Conservation (phyloP, 1,284 basidiomycete genomes). For the Microbotryum violaceum region DNA sequence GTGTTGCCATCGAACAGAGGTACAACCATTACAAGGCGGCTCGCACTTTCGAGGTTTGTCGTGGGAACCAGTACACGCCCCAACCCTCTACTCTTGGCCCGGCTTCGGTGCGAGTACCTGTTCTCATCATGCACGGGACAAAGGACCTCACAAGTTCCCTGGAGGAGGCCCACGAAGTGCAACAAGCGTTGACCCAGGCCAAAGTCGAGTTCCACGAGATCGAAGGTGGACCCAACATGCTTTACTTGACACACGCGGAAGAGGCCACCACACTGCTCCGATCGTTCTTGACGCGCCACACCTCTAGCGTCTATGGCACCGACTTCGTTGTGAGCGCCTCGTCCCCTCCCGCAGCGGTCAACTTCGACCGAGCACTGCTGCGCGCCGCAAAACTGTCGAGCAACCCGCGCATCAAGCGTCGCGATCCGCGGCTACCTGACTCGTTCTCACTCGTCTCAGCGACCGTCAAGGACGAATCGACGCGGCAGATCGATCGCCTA, state of each 20-base stretch:
- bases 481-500: neutral
- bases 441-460: neutral
- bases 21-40: neutral
- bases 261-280: neutral
- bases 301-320: neutral
- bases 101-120: neutral
- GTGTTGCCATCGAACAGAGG: neutral
- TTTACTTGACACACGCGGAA: neutral
- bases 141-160: neutral
- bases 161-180: neutral
- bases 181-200: neutral
- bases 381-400: neutral
- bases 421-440: constrained; percentile 5
- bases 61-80: neutral
- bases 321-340: neutral
- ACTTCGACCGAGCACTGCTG: neutral
- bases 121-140: constrained; percentile 1
- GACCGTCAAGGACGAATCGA: neutral
- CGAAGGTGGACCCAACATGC: constrained; percentile 2
- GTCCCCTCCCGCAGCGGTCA: neutral
- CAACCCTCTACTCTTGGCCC: neutral
- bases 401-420: neutral
- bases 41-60: constrained; percentile 2
- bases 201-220: constrained; percentile 1
- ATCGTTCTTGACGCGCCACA: constrained; percentile 6